Evolutionary conservation across 2,329 filamentous ascomycete genomes (phyloP), one percentile per base, ranked within the genome.

Genomic region (Beauveria australis): DNA sequence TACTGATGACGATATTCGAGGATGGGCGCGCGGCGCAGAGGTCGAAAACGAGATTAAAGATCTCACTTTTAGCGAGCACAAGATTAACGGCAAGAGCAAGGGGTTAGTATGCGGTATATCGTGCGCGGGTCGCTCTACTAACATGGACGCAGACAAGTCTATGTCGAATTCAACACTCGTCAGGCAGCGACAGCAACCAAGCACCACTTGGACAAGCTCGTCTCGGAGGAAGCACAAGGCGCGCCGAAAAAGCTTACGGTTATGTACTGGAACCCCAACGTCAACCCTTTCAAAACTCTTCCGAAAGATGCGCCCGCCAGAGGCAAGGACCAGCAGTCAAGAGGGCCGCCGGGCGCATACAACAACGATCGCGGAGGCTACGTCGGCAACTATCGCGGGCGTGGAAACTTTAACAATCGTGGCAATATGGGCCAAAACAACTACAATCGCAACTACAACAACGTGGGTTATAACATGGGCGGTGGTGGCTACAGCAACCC

Each of bases 21-120:
- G 89, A 55, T 97, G 92, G 90, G 81, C 89, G 26, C 86, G 86
- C 65, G 82, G 89, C 65, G 90, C 89, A n/a, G 84, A 83, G 2
- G 90, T 86, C 66, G 94, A 97, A 72, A 82, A 87, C 51, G 91
- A 96, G 69, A 77, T 97, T 19, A 92, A 90, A 68, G 94, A 97
- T 63, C 85, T 99, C 56, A 96, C 92, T 0, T 99, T 97, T 73
- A 97, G 91, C 69, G 94, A 99, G 73, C 94, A 97, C 75, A 99
- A 99, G 73, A 92, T 97, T 53, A 99, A 99, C 67, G 94, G 94
- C 67, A 99, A 99, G 78, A 96, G 91, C 76, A 97, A 97, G 78
- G 93, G 94, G 92, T 96, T 81, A 65, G 86, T 74, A 22, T 18
- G 16, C 3, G 10, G 22, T 53, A 12, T 24, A 26, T 26, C 1